Evolutionary conservation across 371 early-diverging fungal genomes (phyloP).

Genomic region (Mortierella sp.): DNA sequence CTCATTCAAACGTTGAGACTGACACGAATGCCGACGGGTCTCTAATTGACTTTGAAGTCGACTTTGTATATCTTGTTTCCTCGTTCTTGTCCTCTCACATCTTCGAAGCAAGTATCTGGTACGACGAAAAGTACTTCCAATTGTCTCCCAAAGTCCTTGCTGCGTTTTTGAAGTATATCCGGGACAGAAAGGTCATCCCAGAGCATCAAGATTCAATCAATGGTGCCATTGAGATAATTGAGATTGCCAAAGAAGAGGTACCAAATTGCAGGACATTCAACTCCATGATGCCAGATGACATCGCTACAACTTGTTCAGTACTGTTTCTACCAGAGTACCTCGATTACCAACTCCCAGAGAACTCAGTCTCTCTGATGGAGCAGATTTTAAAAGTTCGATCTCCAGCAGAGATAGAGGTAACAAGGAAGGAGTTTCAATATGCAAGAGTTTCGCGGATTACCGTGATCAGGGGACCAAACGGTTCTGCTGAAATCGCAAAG

Average conservation of each 20-base stretch:
- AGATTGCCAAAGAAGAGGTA: slow-evolving; percentile 20
- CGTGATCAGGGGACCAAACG: background rate
- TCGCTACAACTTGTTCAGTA: slow-evolving; percentile 11
- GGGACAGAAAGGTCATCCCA: slow-evolving; percentile 26
- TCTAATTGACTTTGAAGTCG: slow-evolving; percentile 19
- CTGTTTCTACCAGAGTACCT: slow-evolving; percentile 12
- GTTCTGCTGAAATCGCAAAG: background rate
- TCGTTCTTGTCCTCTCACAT: slow-evolving; percentile 39
- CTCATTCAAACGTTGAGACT: slow-evolving; percentile 4
- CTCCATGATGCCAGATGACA: slow-evolving; percentile 25
- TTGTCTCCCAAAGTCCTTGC: slow-evolving; percentile 33
- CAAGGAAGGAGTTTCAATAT: background rate
- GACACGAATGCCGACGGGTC: background rate
- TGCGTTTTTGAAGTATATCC: slow-evolving; percentile 34
- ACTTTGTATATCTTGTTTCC: slow-evolving; percentile 27
- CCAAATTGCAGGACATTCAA: slow-evolving; percentile 33
- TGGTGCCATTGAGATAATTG: slow-evolving; percentile 22
- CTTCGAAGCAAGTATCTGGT: slow-evolving; percentile 18
- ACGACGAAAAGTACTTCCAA: slow-evolving; percentile 24
- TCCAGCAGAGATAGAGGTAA: background rate
- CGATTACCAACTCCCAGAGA: slow-evolving; percentile 14
- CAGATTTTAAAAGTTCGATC: slow-evolving; percentile 5
- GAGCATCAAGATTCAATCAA: slow-evolving; percentile 25
- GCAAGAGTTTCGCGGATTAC: background rate
- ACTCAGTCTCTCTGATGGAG: slow-evolving; percentile 18